These are phyloP conservation scores for Pichia sp. DNA, from an alignment of 1,139 yeast genomes.

Conservation along the genomic window DNA sequence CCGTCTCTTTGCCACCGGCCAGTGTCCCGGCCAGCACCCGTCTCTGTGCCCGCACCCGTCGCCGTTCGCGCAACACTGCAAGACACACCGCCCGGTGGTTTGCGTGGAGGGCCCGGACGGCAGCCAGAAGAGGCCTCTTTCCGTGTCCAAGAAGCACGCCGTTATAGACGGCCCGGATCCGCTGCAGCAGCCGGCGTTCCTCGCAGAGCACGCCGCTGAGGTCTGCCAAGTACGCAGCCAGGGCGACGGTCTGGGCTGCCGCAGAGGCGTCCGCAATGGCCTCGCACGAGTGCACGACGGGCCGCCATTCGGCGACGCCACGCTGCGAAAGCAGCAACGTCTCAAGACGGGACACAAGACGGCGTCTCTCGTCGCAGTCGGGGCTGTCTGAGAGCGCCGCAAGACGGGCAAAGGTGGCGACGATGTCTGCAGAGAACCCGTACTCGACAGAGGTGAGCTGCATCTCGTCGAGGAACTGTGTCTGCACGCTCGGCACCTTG, in stretches of 20 bases:
- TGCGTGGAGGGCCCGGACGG: not conserved
- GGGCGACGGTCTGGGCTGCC: not conserved
- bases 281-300: slow-evolving; percentile 4
- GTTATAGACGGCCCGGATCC: not conserved
- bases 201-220: not conserved
- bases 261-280: not conserved
- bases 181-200: not conserved
- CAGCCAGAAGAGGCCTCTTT: not conserved
- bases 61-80: slow-evolving; percentile 5
- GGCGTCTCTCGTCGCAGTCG: no score
- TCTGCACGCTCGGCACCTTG: slow-evolving; percentile 1
- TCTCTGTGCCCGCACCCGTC: slow-evolving; percentile 8
- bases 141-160: not conserved
- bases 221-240: not conserved
- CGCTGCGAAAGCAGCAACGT: not conserved
- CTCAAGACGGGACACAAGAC: not conserved
- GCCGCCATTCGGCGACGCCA: not conserved
- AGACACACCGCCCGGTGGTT: slow-evolving; percentile 6
- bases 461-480: slow-evolving; percentile 3
- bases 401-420: not conserved
- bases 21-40: not conserved
- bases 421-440: slow-evolving; percentile 6
- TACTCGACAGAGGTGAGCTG: slow-evolving; percentile 6
- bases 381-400: no score
- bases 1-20: slow-evolving; percentile 1